Base-by-base conservation (phyloP, 1,284 basidiomycete genomes). In the Pyrrhoderma lamaoense region DNA sequence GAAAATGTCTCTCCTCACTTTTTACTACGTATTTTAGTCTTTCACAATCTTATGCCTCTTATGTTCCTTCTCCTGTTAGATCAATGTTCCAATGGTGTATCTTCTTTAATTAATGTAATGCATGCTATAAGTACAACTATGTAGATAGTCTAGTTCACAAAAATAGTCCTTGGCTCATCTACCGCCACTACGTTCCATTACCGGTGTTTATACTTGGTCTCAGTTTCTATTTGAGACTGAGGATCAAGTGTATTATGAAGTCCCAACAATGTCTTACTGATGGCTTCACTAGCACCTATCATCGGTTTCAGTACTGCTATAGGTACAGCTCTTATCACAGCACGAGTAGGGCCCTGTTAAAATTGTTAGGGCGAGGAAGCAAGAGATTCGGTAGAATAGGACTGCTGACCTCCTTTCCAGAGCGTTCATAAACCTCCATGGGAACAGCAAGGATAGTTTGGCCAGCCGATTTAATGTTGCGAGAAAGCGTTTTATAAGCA, bases 381-480 rank as follows among this genome's bases (percentile, higher is more conserved):
- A 22, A 50, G 36, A 18, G 40, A 22, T 39, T 37, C 7, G 46
- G 22, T 35, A 25, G 1, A 35, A 44, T 22, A 36, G 44, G 3
- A 51, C n/a, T 34, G 37, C 38, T 51, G 60, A 89, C 93, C 75
- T 93, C 88, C 49, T 84, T 87, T 14, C 88, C 88, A 11, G 89
- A 87, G 54, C 87, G 76, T 66, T 99, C 95, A 61, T 98, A 97
- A 14, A 97, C 93, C 66, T 99, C 96, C 93, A 99, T 98, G 0
- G 95, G 95, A 1, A 99, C 92, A 0, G 96, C 95, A 25, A 99
- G 76, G 57, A 99, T 99, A 0, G 96, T 99, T 70, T 99, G 95
- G 11, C 95, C 96, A 2, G 95, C 95, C 27, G 88, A 89, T 58
- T 86, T 89, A 52, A 98, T 66, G 66, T 96, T 96, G 60, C 71